phyloP scores from a whole-genome alignment of 1,284 basidiomycete species.

The Pseudozyma flocculosa region DNA sequence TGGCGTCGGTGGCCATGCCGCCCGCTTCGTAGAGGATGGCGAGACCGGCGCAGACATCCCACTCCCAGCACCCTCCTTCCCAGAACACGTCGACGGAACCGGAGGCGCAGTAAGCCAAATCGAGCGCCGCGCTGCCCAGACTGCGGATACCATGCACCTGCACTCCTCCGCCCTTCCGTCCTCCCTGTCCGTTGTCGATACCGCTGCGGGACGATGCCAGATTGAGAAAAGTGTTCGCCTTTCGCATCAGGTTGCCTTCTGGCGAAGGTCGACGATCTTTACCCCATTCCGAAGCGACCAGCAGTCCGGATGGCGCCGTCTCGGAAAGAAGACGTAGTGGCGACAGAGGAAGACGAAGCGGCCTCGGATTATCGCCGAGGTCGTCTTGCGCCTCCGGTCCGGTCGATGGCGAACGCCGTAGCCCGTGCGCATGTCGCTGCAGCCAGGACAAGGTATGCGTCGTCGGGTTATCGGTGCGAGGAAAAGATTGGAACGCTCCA shows the following conservation, averaged over 20 bases:
- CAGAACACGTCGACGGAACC: slow-evolving; percentile 49
- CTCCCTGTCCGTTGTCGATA: too few relatives aligned
- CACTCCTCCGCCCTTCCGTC: slow-evolving; percentile 3
- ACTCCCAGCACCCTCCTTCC: slow-evolving; percentile 55
- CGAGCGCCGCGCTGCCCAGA: slow-evolving; percentile 48
- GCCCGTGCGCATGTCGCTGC: neutral
- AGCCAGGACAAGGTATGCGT: too few relatives aligned
- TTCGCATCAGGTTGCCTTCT: slow-evolving; percentile 38
- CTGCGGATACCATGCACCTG: slow-evolving; percentile 53
- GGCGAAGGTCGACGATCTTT: slow-evolving; percentile 42
- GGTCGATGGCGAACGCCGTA: neutral
- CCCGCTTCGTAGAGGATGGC: slow-evolving; percentile 48
- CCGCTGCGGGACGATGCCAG: slow-evolving; percentile 47
- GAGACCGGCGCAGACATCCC: slow-evolving; percentile 52
- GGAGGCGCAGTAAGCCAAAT: slow-evolving; percentile 49
- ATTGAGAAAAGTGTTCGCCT: slow-evolving; percentile 45
- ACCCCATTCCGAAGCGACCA: slow-evolving; percentile 53
- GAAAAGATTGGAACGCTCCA: slow-evolving; percentile 38
- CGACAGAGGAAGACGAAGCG: slow-evolving; percentile 28
- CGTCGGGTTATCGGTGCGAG: slow-evolving; percentile 25
- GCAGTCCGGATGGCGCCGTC: slow-evolving; percentile 47
- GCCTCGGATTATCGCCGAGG: neutral
- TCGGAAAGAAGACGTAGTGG: slow-evolving; percentile 28
- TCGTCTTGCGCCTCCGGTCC: neutral
- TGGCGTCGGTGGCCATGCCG: slow-evolving; percentile 45